Evolutionary conservation across 257 asterid species (phyloP), one percentile per base, ranked within the genome.

Genomic region (Jacaranda mimosifolia): DNA sequence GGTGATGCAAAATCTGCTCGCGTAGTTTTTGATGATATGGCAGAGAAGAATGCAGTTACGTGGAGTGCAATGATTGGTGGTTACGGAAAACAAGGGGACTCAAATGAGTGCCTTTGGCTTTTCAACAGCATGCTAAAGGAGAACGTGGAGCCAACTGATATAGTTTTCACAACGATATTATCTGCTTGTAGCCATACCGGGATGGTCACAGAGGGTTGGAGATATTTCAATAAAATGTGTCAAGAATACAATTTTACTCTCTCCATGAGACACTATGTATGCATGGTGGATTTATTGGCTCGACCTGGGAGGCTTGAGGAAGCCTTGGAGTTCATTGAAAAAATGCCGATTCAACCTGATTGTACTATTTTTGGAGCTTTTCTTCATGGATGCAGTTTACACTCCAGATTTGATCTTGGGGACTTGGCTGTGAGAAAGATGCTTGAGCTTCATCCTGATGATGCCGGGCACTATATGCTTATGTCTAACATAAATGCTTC

Each of bases 1-100:
- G 95, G 92, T 1, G 90, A 89, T 76, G 83, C 87, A 38, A 63
- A 67, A 36, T 85, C 85, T 13, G 89, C 95, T 21, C 87, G 87
- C 1, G 55, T 69, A 45, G 85, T 88, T 63, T 88, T 91, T 62
- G 81, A 85, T 79, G 85, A 79, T 57, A 84, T 91, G 85, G 74
- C 74, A 0, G 81, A 79, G 75, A 91, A 86, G 87, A 89, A 79
- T 45, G 13, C 73, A 4, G 87, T 74, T 11, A 82, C 91, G 0
- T 89, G 97, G 97, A 84, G 75, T 60, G 86, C 94, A n/a, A 83
- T 91, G 87, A 86, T 87, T 9, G 86, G 86, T 49, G 89, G 95
- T 0, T 88, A 89, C 49, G 90, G 90, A 72, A 82, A 78, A 48
- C 88, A 87, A 46, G 91, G 97, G 42, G 81, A 86, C 85, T 73